Evolutionary conservation across 176 grass and related monocot species (phyloP), one percentile per base, ranked within the genome.

Genomic region (Canna indica): DNA sequence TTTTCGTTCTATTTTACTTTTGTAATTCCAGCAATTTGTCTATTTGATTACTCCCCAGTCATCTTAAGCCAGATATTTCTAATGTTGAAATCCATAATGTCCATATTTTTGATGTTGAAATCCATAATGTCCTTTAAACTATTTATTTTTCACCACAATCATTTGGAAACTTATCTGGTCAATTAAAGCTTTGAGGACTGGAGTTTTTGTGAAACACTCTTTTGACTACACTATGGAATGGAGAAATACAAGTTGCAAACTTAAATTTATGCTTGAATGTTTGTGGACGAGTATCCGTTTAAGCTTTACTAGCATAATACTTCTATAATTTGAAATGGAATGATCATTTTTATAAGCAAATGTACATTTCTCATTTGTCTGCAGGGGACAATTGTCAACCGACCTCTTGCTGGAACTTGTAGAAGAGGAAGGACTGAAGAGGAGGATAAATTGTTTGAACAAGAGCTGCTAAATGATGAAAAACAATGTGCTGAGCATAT

Each of bases 401-500:
- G 93, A 20, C 88, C 93, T 29, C 93, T 91, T 83, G 88, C 93
- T 69, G 93, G 93, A 60, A 97, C 93, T 46, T 69, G 87, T 74
- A 85, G 79, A 56, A 89, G 93, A 76, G 88, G 88, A n/a, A 90
- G 82, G 53, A 73, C 86, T 0, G 90, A 92, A 65, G 73, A 73
- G 45, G 85, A 90, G 61, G 93, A 97, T 69, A 73, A 85, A 46
- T 45, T 85, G 83, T 54, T 80, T 34, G 88, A 96, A 79, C 78
- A 96, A 42, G 73, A 87, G 35, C 79, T 96, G 35, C 68, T 96
- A 36, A 87, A 71, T 73, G 92, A 96, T 44, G 81, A 91, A 80
- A 96, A 96, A 20, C 92, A 96, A 52, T 72, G 92, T 42, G 92
- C 92, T 3, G 92, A 96, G 45, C 92, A 96, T 73, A 96, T 88